phyloP scores from a whole-genome alignment of 1,284 basidiomycete species.

The Xerocomus cyaneibrunnescens region DNA sequence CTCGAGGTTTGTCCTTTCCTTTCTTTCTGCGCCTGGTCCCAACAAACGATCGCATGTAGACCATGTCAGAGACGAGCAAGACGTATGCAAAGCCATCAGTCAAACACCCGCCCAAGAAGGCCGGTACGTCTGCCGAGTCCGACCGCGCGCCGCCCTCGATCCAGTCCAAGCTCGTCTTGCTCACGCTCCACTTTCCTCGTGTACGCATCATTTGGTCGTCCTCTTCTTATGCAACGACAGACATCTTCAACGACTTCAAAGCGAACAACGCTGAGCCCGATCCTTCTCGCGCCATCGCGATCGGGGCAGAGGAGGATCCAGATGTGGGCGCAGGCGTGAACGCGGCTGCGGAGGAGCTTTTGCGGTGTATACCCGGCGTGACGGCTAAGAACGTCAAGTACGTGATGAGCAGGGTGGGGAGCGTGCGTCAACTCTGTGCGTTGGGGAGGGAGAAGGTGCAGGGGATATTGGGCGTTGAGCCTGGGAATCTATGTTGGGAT shows the following conservation, averaged over 20 bases:
- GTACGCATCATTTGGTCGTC: conserved; percentile 97
- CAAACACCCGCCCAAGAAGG: conserved; percentile 58
- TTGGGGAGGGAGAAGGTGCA: conserved; percentile 65
- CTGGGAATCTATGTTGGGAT: conserved; percentile 75
- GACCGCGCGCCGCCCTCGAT: conserved; percentile 51
- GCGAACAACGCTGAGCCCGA: conserved; percentile 84
- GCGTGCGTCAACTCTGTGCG: conserved; percentile 75
- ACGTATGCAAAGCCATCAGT: conserved; percentile 54
- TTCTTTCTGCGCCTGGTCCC: background rate
- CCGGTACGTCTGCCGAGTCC: conserved; percentile 40
- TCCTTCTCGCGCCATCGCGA: conserved; percentile 65
- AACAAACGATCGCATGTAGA: conserved; percentile 36
- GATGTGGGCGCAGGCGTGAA: conserved; percentile 68
- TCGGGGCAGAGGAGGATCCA: conserved; percentile 78
- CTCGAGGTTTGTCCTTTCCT: conserved; percentile 60
- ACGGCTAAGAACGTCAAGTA: conserved; percentile 84
- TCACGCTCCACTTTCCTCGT: conserved; percentile 88
- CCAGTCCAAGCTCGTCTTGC: conserved; percentile 89
- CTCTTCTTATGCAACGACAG: conserved; percentile 88
- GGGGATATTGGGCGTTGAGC: conserved; percentile 79
- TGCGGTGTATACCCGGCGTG: conserved; percentile 76
- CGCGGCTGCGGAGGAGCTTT: conserved; percentile 70
- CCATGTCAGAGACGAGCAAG: conserved; percentile 59
- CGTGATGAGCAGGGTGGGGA: conserved; percentile 79
- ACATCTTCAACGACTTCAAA: conserved; percentile 94